phyloP scores from a whole-genome alignment of 2,329 filamentous ascomycete genomes.

The Neofusicoccum sp. region DNA sequence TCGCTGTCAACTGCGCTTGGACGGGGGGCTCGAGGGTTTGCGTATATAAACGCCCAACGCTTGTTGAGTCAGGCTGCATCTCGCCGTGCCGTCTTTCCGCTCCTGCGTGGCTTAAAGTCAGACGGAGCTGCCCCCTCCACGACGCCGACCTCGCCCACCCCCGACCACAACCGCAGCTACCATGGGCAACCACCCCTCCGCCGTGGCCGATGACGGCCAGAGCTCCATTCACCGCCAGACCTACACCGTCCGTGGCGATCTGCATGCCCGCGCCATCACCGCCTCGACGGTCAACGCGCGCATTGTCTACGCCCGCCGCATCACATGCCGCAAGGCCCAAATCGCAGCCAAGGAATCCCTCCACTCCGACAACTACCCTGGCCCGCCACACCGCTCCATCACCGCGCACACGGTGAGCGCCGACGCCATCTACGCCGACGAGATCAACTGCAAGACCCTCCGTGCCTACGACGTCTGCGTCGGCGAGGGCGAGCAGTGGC shows the following conservation, averaged over 20 bases:
- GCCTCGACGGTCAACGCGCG: slow-evolving; percentile 9
- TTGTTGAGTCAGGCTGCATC: not conserved
- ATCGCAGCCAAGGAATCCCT: not conserved
- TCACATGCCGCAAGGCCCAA: not conserved
- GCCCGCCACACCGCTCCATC: slow-evolving; percentile 9
- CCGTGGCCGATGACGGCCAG: slow-evolving; percentile 12
- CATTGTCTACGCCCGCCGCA: slow-evolving; percentile 4
- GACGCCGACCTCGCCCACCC: not conserved
- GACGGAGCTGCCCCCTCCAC: not conserved
- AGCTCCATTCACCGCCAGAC: slow-evolving; percentile 12
- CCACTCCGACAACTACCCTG: not conserved
- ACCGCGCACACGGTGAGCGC: slow-evolving; percentile 9
- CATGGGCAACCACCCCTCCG: slow-evolving; percentile 16
- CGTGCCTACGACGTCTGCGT: slow-evolving; percentile 12
- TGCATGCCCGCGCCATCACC: slow-evolving; percentile 6
- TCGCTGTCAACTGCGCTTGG: not conserved
- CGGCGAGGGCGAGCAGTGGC: slow-evolving; percentile 7
- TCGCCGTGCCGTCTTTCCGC: not conserved
- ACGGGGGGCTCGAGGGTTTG: not conserved
- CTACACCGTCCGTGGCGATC: slow-evolving; percentile 11
- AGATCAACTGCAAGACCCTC: slow-evolving; percentile 39
- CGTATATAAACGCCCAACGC: not conserved
- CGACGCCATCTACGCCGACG: slow-evolving; percentile 15
- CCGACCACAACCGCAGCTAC: not conserved
- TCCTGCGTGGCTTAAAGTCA: too few species aligned